These are phyloP conservation scores for Achaetomiella virescens DNA, from an alignment of 495 filamentous ascomycete species.

Conservation along the genomic window DNA sequence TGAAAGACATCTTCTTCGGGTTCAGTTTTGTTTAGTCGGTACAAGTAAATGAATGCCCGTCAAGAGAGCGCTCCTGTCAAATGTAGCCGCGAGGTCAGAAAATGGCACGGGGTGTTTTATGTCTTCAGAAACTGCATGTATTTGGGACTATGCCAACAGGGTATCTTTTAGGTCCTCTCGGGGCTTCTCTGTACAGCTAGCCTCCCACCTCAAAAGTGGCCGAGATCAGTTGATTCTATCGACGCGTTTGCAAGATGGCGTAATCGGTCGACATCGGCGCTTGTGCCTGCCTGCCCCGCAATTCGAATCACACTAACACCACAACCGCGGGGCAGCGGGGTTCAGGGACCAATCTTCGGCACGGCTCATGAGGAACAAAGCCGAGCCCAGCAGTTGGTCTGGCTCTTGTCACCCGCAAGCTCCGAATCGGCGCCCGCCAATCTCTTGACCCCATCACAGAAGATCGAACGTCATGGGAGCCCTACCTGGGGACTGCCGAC, in stretches of 20 bases:
- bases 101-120: not conserved
- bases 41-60: not conserved
- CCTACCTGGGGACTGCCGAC: not conserved
- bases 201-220: not conserved
- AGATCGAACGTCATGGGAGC: not conserved
- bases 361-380: not conserved
- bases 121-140: not conserved
- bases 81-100: not conserved
- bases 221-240: slow-evolving; percentile 12
- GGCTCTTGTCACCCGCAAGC: not conserved
- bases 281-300: slow-evolving; percentile 14
- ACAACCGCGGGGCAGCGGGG: slow-evolving; percentile 19
- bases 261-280: slow-evolving; percentile 27
- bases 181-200: not conserved
- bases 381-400: not conserved
- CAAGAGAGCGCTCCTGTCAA: not conserved
- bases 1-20: slow-evolving; percentile 53
- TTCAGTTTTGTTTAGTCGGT: no score
- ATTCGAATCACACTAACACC: slow-evolving; percentile 1
- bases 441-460: not conserved
- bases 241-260: slow-evolving; percentile 21
- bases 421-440: not conserved
- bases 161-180: slow-evolving; percentile 3
- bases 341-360: slow-evolving; percentile 2
- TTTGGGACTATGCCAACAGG: slow-evolving; percentile 8